Base-by-base conservation (phyloP, 306 rosid genomes). In the Glycine tomentella region DNA sequence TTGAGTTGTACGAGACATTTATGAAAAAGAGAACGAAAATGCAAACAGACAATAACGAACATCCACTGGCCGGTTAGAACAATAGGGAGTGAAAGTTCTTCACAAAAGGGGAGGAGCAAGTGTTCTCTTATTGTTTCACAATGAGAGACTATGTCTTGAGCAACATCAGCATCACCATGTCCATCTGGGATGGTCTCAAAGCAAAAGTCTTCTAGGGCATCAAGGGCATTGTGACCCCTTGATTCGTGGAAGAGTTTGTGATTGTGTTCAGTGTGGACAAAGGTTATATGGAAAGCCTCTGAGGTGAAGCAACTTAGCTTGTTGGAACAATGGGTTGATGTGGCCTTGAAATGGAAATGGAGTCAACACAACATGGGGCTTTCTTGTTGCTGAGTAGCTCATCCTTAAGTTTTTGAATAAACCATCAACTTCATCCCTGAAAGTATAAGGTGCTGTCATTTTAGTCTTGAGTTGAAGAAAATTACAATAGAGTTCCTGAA, bases 1-100 rank as follows among this genome's bases (percentile, higher is more conserved):
- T 84, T 75, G 20, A 84, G 70, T 20, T 82, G 78, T 48, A 61
- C 46, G 20, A 80, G 6, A 38, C 84, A 79, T 31, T 48, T 75
- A 38, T 79, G 17, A 0, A 74, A 3, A 2, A 84, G 38, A 49
- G 15, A 4, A 10, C 3, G 51, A 57, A n/a, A 25, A 20, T 74
- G 53, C 25, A 71, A 15, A 70, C 0, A 3, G 63, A 68, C 78
- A 80, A 62, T 8, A 56, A 25, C 0, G 63, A 33, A 61, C 49
- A 68, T 0, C 79, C 75, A 63, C 84, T 75, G 0, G 34, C 12
- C 2, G 87, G 4, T 12, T 4, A 84, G 61, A 34, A 71, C 11
- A 3, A 48, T 58, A 33, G 84, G 87, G 9, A 84, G 67, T 50
- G 59, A 51, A 57, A 74, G 46, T 69, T 84, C 69, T 75, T 66